Evolutionary conservation across 257 asterid species (phyloP).

Genomic region (Echites panduratus): DNA sequence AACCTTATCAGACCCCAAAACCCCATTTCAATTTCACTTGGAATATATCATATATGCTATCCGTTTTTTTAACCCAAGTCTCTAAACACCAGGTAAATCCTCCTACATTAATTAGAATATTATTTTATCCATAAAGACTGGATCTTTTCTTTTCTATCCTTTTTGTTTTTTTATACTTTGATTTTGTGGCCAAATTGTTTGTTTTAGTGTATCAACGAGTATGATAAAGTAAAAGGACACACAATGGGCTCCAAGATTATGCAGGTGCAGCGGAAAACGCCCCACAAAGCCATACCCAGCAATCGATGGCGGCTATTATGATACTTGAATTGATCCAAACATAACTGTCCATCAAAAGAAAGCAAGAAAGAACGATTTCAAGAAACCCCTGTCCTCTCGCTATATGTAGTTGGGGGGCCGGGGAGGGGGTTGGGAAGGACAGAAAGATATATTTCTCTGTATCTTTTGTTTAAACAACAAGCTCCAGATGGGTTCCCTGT

Average conservation of each 20-base stretch:
- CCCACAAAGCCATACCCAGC: neutral
- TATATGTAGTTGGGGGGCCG: too few species aligned
- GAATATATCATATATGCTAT: too few species aligned
- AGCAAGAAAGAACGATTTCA: neutral
- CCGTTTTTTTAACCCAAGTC: neutral
- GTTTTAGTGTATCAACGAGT: too few species aligned
- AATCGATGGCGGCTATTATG: conserved; percentile 9
- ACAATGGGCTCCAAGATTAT: neutral
- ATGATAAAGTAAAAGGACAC: too few species aligned
- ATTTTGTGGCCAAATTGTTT: neutral
- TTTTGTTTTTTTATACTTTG: neutral
- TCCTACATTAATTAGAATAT: neutral
- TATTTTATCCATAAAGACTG: neutral
- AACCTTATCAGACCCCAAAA: neutral
- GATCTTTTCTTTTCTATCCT: neutral
- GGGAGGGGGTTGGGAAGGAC: too few species aligned
- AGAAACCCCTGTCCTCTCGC: too few species aligned
- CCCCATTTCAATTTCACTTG: neutral
- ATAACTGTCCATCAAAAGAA: neutral
- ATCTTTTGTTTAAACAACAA: neutral
- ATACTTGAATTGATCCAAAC: neutral
- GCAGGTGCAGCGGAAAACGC: neutral
- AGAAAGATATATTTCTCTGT: neutral
- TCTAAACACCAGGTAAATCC: neutral
- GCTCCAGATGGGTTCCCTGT: neutral